Conservation (phyloP, 2,329 filamentous ascomycete species). For the Aspergillus oerlinghausenensis region DNA sequence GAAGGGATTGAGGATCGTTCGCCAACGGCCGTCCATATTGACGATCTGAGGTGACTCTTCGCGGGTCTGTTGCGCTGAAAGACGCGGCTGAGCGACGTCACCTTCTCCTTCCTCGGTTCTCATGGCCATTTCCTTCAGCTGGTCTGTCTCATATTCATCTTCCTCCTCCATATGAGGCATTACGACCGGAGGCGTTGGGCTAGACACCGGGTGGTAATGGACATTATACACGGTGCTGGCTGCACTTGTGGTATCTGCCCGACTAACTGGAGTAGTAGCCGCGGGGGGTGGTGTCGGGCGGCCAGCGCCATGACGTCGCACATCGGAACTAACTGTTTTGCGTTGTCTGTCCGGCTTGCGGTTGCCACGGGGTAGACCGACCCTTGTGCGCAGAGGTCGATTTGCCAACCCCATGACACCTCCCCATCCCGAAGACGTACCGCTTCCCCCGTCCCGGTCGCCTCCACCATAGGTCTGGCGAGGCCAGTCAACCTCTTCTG, state of each 20-base stretch:
- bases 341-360: constrained; percentile 17
- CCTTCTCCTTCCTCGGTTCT: constrained; percentile 9
- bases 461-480: constrained; percentile 32
- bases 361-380: constrained; percentile 22
- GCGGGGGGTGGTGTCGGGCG: constrained; percentile 43
- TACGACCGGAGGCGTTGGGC: constrained; percentile 41
- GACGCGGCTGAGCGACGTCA: constrained; percentile 10
- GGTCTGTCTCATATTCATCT: constrained; percentile 20
- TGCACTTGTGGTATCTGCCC: constrained; percentile 58
- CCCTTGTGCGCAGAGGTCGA: constrained; percentile 33
- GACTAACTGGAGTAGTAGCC: constrained; percentile 53
- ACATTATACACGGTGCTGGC: constrained; percentile 62
- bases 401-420: constrained; percentile 33
- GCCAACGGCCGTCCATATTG: constrained; percentile 41
- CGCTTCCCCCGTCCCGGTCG: constrained; percentile 34
- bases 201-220: constrained; percentile 54
- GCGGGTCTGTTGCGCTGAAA: constrained; percentile 19
- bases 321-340: constrained; percentile 8
- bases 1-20: constrained; percentile 53
- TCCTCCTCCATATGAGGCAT: constrained; percentile 33
- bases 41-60: constrained; percentile 31
- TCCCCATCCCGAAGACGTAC: constrained; percentile 36
- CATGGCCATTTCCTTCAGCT: constrained; percentile 22
- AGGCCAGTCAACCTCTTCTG: constrained; percentile 52
- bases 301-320: constrained; percentile 13